These are phyloP conservation scores for Candida arabinofermentans DNA, from an alignment of 805 yeast genomes.

Conservation along the genomic window DNA sequence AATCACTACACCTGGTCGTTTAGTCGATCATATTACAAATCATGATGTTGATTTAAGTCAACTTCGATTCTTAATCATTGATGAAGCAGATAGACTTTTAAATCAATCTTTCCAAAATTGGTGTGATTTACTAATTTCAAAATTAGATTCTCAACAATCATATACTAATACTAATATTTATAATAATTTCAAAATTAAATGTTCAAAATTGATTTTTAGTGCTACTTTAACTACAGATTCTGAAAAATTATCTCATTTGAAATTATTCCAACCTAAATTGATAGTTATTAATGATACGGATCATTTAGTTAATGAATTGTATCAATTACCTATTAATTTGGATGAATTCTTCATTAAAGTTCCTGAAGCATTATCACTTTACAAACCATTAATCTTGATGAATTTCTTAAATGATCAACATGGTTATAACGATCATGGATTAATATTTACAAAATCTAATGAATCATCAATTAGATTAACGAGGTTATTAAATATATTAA, in stretches of 20 bases:
- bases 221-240: conserved; percentile 95
- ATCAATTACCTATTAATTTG: conserved; percentile 54
- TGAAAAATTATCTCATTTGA: conserved; percentile 71
- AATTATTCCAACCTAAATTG: conserved; percentile 67
- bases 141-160: conserved; percentile 33
- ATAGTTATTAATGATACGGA: conserved; percentile 60
- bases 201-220: conserved; percentile 72
- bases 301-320: conserved; percentile 47
- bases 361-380: conserved; percentile 30
- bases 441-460: conserved; percentile 71
- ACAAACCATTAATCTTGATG: conserved; percentile 73
- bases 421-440: conserved; percentile 35
- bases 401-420: conserved; percentile 42
- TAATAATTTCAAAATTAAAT: conserved; percentile 32
- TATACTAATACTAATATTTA: conserved; percentile 22
- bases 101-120: conserved; percentile 94
- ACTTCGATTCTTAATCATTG: conserved; percentile 63
- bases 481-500: conserved; percentile 48
- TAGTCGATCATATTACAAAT: conserved; percentile 65
- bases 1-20: conserved; percentile 73
- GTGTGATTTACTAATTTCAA: conserved; percentile 55
- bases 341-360: conserved; percentile 28
- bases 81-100: conserved; percentile 78
- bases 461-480: conserved; percentile 83
- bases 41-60: conserved; percentile 43